A percentile compares a stretch with the other conserved stretches of the same genome.
phyloP scores from a whole-genome alignment of 2,329 filamentous ascomycete genomes.

The Sporothrix brasiliensis region DNA sequence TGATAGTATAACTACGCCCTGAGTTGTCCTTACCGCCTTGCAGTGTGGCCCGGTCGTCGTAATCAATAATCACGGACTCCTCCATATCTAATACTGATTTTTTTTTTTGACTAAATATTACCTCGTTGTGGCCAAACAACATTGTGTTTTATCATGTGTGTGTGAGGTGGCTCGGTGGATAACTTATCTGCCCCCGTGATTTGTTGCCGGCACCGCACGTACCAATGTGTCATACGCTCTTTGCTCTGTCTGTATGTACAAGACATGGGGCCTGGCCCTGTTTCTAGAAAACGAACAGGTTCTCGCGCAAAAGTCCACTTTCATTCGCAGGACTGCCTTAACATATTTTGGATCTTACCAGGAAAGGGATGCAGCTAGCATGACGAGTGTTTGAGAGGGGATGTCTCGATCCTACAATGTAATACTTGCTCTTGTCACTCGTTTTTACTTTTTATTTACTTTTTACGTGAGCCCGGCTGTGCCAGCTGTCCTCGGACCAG shows the following conservation, averaged over 20 bases:
- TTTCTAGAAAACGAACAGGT: slow-evolving; percentile 3
- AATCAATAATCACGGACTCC: not conserved
- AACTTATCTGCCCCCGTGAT: not conserved
- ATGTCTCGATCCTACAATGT: too few species aligned
- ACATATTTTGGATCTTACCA: slow-evolving; percentile 1
- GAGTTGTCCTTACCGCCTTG: not conserved
- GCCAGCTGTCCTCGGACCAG: too few species aligned
- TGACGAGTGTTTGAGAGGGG: not conserved
- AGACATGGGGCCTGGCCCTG: not conserved
- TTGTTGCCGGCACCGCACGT: not conserved
- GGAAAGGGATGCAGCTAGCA: not conserved
- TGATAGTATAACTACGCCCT: not conserved
- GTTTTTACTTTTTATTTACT: too few species aligned
- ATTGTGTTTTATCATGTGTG: not conserved
- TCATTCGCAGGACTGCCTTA: slow-evolving; percentile 22
- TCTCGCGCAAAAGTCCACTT: not conserved
- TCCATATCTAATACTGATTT: not conserved
- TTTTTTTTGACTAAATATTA: not conserved
- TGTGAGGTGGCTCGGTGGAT: not conserved
- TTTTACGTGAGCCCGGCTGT: not conserved
- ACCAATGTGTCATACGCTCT: not conserved
- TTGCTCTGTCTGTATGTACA: not conserved
- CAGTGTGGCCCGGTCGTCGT: slow-evolving; percentile 5
- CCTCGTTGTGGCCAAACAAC: not conserved
- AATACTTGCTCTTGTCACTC: too few species aligned